phyloP scores from a whole-genome alignment of 805 yeast species.

The Lachancea quebecensis region DNA sequence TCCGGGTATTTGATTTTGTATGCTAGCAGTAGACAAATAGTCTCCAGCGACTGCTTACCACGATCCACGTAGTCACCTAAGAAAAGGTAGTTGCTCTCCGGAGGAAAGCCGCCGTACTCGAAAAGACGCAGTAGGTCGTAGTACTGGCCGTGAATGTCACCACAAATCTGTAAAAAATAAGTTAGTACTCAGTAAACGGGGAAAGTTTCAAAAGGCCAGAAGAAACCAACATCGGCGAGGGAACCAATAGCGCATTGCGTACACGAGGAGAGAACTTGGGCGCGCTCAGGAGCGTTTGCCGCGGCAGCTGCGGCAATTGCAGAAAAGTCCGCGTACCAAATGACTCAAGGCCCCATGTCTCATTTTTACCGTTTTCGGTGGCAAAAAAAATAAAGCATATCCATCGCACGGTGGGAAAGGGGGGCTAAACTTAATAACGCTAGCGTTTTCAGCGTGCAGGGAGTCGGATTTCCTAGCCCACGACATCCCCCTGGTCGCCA shows the following conservation, averaged over 20 bases:
- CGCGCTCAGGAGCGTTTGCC: too few species aligned
- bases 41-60: constrained; percentile 95
- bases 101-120: constrained; percentile 98
- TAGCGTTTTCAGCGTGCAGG: too few species aligned
- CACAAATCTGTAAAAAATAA: constrained; percentile 53
- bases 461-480: too few species aligned
- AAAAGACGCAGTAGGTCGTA: constrained; percentile 90
- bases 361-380: constrained; percentile 1
- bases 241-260: too few species aligned
- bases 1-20: constrained; percentile 98
- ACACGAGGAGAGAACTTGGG: too few species aligned
- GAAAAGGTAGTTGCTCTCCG: constrained; percentile 93
- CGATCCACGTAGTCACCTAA: constrained; percentile 98
- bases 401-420: constrained; percentile 4
- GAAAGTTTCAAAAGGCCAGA: too few species aligned
- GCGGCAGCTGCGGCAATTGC: background rate
- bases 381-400: background rate
- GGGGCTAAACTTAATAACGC: background rate
- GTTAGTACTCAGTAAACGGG: constrained; percentile 2
- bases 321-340: background rate
- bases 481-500: too few species aligned
- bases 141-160: constrained; percentile 98
- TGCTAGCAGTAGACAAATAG: constrained; percentile 87
- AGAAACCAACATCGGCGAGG: too few species aligned
- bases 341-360: constrained; percentile 15